Conservation (phyloP, 345 rosid species). For the Syzygium grande region DNA sequence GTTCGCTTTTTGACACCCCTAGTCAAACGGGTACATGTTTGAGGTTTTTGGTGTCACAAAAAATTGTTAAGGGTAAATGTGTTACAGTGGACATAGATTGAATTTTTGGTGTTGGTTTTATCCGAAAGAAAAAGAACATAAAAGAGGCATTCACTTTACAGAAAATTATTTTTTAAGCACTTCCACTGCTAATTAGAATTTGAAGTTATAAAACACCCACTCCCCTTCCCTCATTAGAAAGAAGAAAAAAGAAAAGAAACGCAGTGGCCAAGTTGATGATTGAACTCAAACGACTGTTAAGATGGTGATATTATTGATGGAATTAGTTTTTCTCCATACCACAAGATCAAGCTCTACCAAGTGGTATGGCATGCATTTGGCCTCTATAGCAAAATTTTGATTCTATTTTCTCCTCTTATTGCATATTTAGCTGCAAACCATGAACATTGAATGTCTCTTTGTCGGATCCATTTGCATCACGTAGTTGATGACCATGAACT, state of each 20-base stretch:
- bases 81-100: neutral
- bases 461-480: neutral
- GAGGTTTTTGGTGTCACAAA: neutral
- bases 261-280: neutral
- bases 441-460: neutral
- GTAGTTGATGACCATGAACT: neutral
- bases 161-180: neutral
- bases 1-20: too few species aligned
- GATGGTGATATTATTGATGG: neutral
- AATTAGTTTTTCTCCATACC: neutral
- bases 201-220: neutral
- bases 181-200: neutral
- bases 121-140: neutral
- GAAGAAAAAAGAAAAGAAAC: neutral
- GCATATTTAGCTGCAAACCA: neutral
- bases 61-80: neutral
- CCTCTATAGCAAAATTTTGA: neutral
- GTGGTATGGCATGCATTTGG: neutral
- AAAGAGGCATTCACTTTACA: neutral
- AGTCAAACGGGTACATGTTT: neutral
- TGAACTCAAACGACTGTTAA: neutral
- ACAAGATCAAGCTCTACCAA: neutral
- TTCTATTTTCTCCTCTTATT: neutral
- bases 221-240: neutral
- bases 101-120: neutral